These are phyloP conservation scores for Aspergillus japonicus DNA, from an alignment of 2,329 filamentous ascomycete genomes.

Conservation along the genomic window DNA sequence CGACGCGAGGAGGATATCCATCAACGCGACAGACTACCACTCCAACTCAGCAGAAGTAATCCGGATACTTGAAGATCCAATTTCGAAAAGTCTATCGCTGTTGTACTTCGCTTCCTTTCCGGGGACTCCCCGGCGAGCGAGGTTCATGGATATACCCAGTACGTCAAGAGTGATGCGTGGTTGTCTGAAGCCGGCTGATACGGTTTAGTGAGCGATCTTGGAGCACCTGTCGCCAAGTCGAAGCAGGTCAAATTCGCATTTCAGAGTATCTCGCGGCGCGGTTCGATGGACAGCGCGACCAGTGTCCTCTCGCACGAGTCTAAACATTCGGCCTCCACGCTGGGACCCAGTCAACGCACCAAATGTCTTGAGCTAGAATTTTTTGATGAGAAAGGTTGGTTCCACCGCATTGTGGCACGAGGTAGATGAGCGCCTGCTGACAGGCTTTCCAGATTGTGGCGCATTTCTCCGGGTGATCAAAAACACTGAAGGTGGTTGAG, in stretches of 20 bases:
- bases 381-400: neutral
- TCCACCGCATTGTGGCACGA: no score
- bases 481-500: no score
- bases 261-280: constrained; percentile 1
- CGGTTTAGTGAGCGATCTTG: constrained; percentile 6
- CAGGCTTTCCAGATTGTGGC: no score
- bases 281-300: constrained; percentile 10
- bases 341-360: neutral
- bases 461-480: no score
- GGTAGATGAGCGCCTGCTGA: no score
- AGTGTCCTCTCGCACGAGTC: constrained; percentile 10
- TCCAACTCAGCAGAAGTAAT: constrained; percentile 10
- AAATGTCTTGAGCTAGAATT: neutral
- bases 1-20: constrained; percentile 7
- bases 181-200: neutral
- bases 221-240: neutral
- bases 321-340: neutral
- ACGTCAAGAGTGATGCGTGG: neutral
- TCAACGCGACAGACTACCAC: constrained; percentile 2
- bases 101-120: neutral
- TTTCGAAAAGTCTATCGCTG: neutral
- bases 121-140: neutral
- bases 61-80: constrained; percentile 5
- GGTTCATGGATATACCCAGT: neutral
- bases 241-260: neutral